These are phyloP conservation scores for Diaporthe ilicicola DNA, from an alignment of 2,329 filamentous ascomycete species.

Conservation along the genomic window DNA sequence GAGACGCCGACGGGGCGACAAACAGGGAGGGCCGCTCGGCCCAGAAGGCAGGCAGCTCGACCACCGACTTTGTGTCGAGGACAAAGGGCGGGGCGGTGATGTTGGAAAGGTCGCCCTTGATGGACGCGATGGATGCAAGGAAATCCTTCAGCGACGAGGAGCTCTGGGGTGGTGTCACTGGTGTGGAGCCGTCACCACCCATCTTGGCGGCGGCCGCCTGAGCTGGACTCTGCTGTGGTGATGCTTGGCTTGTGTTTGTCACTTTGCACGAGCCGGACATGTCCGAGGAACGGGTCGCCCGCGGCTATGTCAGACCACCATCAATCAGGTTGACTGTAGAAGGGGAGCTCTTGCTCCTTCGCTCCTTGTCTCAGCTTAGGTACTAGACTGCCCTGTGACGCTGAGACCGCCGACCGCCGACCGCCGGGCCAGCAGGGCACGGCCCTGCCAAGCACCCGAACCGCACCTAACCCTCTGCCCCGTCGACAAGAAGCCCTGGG, in stretches of 20 bases:
- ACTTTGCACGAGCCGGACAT: background rate
- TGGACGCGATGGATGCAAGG: slow-evolving; percentile 57
- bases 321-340: background rate
- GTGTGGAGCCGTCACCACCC: background rate
- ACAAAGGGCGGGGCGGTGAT: slow-evolving; percentile 66
- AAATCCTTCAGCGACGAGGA: slow-evolving; percentile 43
- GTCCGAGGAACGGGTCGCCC: background rate
- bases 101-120: slow-evolving; percentile 64
- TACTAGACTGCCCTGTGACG: background rate
- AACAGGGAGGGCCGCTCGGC: slow-evolving; percentile 62
- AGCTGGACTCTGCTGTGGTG: background rate
- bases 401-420: background rate
- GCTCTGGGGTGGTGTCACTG: slow-evolving; percentile 29
- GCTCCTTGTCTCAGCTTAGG: background rate
- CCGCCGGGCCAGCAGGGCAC: too few species aligned
- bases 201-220: slow-evolving; percentile 6
- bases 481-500: background rate
- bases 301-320: too few species aligned
- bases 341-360: background rate
- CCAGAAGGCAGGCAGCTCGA: slow-evolving; percentile 66
- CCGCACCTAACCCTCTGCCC: too few species aligned
- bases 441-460: background rate
- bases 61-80: slow-evolving; percentile 61
- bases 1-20: slow-evolving; percentile 51
- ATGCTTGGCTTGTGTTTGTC: background rate